phyloP scores from a whole-genome alignment of 108 stramenopile genomes.

The Poteriospumella lacustris region DNA sequence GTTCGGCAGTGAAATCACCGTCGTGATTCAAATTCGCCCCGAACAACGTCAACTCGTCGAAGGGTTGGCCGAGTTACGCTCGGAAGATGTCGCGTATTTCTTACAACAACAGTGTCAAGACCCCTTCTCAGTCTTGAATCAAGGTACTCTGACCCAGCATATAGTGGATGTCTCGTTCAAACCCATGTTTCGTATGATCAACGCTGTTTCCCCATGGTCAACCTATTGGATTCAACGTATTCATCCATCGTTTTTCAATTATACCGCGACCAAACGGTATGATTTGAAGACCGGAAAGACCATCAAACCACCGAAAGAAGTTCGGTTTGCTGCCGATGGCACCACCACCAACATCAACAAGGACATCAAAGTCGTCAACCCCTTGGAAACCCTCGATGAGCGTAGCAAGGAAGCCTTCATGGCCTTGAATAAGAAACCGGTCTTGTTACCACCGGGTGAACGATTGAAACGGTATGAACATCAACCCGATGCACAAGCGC shows the following conservation, averaged over 20 bases:
- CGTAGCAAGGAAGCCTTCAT: constrained; percentile 3
- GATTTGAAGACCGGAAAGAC: no score
- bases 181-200: background rate
- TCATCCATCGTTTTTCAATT: constrained; percentile 4
- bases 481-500: background rate
- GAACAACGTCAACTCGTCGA: background rate
- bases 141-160: background rate
- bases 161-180: background rate
- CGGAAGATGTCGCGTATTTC: background rate
- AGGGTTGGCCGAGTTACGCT: background rate
- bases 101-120: background rate
- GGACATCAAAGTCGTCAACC: background rate
- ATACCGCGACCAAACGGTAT: no score
- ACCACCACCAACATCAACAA: no score
- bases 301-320: no score
- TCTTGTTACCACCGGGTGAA: no score
- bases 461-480: background rate
- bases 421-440: background rate
- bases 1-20: background rate
- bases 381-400: background rate
- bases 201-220: background rate
- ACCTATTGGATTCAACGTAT: background rate
- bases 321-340: no score
- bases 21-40: background rate
- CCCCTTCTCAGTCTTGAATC: background rate